Conservation (phyloP, 305 asterid genomes). For the Fraxinus paxiana region DNA sequence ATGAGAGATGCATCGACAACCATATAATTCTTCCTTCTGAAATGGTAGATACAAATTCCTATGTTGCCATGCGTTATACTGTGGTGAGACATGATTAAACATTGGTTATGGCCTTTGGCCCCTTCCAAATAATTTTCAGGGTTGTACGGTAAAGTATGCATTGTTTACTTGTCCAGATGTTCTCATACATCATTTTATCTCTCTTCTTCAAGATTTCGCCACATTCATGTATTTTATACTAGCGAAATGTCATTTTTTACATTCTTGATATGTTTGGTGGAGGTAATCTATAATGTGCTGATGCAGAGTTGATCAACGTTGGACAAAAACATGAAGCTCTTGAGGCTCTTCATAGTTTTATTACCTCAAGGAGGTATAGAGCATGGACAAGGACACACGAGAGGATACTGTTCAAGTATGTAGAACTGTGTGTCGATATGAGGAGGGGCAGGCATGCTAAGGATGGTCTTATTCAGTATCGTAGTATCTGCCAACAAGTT, state of each 20-base stretch:
- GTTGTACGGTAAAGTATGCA: not conserved
- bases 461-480: slow-evolving; percentile 95
- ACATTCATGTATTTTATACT: not conserved
- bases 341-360: slow-evolving; percentile 82
- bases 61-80: not conserved
- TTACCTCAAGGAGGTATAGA: slow-evolving; percentile 86
- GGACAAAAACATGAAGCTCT: slow-evolving; percentile 96
- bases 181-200: not conserved
- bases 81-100: not conserved
- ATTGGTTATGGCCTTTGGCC: not conserved
- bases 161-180: not conserved
- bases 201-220: not conserved
- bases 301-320: slow-evolving; percentile 88
- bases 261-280: not conserved
- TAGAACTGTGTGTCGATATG: slow-evolving; percentile 97
- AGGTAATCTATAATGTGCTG: slow-evolving; percentile 7
- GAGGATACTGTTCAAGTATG: slow-evolving; percentile 82
- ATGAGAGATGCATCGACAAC: not conserved
- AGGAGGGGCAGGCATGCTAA: slow-evolving; percentile 95
- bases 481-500: slow-evolving; percentile 94
- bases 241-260: not conserved
- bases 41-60: not conserved
- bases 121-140: not conserved
- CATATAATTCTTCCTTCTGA: not conserved
- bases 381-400: slow-evolving; percentile 95